Evolutionary conservation across 805 yeast genomes (phyloP).

Genomic region (Candida rishiriensis): DNA sequence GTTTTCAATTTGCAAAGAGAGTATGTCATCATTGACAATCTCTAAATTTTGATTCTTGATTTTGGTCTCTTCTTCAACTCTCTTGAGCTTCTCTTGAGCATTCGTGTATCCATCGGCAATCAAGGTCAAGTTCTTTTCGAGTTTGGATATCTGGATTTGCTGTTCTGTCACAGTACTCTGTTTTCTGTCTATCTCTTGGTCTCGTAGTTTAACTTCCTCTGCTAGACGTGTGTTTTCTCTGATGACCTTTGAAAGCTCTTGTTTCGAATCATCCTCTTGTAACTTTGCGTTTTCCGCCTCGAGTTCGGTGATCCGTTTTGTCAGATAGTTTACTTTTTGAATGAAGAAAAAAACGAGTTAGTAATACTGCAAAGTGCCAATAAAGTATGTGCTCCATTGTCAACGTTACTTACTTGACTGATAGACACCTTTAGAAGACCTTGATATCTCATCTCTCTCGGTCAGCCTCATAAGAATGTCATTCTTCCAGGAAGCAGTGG

Average conservation of each 20-base stretch:
- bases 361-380: neutral
- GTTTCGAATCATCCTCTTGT: slow-evolving; percentile 12
- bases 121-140: slow-evolving; percentile 14
- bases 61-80: slow-evolving; percentile 29
- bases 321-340: slow-evolving; percentile 13
- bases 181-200: slow-evolving; percentile 6
- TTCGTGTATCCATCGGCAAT: slow-evolving; percentile 23
- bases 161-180: slow-evolving; percentile 5
- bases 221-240: slow-evolving; percentile 5
- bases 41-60: slow-evolving; percentile 43
- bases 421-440: slow-evolving; percentile 9
- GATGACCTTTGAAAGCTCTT: slow-evolving; percentile 11
- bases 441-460: slow-evolving; percentile 15
- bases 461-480: slow-evolving; percentile 14
- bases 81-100: slow-evolving; percentile 14
- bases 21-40: slow-evolving; percentile 44
- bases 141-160: slow-evolving; percentile 5
- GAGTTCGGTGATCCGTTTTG: slow-evolving; percentile 6
- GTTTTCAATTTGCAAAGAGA: slow-evolving; percentile 46
- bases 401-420: slow-evolving; percentile 18
- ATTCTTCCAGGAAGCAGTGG: slow-evolving; percentile 14
- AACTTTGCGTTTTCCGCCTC: slow-evolving; percentile 13
- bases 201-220: slow-evolving; percentile 5
- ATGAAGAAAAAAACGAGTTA: slow-evolving; percentile 2
- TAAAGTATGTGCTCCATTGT: neutral